Evolutionary conservation across 2,329 filamentous ascomycete genomes (phyloP).

Genomic region (Botrytis elliptica): DNA sequence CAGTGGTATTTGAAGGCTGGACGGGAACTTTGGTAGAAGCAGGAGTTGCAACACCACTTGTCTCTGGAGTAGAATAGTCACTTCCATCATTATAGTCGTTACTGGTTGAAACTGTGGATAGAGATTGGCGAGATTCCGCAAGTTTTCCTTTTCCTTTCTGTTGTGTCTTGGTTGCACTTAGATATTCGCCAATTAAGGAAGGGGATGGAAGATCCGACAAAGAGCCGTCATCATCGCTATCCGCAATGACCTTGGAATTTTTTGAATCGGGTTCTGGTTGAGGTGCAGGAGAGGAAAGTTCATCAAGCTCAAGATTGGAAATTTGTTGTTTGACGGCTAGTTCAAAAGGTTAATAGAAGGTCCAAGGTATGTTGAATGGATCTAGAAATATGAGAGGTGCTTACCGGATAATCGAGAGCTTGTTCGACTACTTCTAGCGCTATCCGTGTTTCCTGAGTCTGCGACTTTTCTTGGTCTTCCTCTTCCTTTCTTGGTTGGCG

Average conservation of each 20-base stretch:
- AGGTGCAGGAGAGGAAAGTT: slow-evolving; percentile 19
- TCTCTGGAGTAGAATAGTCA: slow-evolving; percentile 61
- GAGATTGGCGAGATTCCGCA: slow-evolving; percentile 39
- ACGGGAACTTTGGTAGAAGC: slow-evolving; percentile 37
- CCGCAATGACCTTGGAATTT: slow-evolving; percentile 8
- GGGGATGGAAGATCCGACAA: slow-evolving; percentile 26
- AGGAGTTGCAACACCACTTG: slow-evolving; percentile 56
- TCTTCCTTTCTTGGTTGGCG: slow-evolving; percentile 27
- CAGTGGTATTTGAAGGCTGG: slow-evolving; percentile 22
- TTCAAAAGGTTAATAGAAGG: slow-evolving; percentile 16
- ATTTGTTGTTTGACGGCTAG: slow-evolving; percentile 31
- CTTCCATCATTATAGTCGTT: slow-evolving; percentile 45
- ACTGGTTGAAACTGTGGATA: slow-evolving; percentile 43
- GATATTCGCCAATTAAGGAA: slow-evolving; percentile 25
- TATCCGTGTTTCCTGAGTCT: slow-evolving; percentile 23
- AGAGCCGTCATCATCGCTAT: slow-evolving; percentile 24
- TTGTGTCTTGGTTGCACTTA: slow-evolving; percentile 18
- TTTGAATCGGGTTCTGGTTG: neutral
- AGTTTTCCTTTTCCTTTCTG: slow-evolving; percentile 28
- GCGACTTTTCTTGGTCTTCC: slow-evolving; percentile 29
- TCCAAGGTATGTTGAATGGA: neutral
- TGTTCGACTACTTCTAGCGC: slow-evolving; percentile 23
- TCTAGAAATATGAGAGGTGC: slow-evolving; percentile 18
- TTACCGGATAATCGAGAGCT: slow-evolving; percentile 33
- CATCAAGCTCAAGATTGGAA: slow-evolving; percentile 23